A percentile compares a stretch with the other conserved stretches of the same genome.
phyloP scores from a whole-genome alignment of 2,329 filamentous ascomycete genomes.

The Penicillium paneum region DNA sequence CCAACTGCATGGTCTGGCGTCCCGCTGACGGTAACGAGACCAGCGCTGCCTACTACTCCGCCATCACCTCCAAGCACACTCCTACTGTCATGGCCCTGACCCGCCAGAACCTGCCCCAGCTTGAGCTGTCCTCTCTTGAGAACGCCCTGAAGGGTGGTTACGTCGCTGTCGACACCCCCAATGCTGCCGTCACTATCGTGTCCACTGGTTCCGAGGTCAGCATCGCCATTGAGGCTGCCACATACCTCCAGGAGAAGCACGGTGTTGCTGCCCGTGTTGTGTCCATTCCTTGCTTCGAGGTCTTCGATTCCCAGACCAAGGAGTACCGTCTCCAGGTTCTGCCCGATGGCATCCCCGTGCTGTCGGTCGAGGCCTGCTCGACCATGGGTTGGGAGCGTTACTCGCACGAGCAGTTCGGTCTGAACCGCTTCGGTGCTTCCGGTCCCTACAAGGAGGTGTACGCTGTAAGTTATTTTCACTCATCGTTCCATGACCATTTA shows the following conservation, averaged over 20 bases:
- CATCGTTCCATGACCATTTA: background rate
- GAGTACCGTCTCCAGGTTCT: slow-evolving; percentile 91
- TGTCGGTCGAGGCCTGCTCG: slow-evolving; percentile 95
- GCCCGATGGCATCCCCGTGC: slow-evolving; percentile 85
- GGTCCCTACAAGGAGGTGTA: slow-evolving; percentile 98
- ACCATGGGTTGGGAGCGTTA: slow-evolving; percentile 99
- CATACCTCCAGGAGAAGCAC: slow-evolving; percentile 85
- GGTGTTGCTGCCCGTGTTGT: slow-evolving; percentile 85
- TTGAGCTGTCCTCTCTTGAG: slow-evolving; percentile 89
- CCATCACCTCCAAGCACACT: slow-evolving; percentile 82
- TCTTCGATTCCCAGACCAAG: slow-evolving; percentile 91
- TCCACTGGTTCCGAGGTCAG: slow-evolving; percentile 95
- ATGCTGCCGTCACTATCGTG: slow-evolving; percentile 82
- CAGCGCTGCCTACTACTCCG: slow-evolving; percentile 94
- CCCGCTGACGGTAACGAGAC: slow-evolving; percentile 98
- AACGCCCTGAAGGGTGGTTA: slow-evolving; percentile 94
- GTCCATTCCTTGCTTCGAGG: slow-evolving; percentile 94
- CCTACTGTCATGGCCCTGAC: slow-evolving; percentile 92
- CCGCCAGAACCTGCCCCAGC: slow-evolving; percentile 96
- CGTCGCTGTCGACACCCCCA: slow-evolving; percentile 77
- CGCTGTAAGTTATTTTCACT: slow-evolving; percentile 57
- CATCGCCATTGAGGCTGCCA: slow-evolving; percentile 89
- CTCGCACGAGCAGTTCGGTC: slow-evolving; percentile 97
- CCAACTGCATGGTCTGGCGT: slow-evolving; percentile 99
- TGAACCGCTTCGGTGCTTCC: slow-evolving; percentile 97